Evolutionary conservation across 768 basidiomycete species (phyloP).

Genomic region (Lactarius trivialis): DNA sequence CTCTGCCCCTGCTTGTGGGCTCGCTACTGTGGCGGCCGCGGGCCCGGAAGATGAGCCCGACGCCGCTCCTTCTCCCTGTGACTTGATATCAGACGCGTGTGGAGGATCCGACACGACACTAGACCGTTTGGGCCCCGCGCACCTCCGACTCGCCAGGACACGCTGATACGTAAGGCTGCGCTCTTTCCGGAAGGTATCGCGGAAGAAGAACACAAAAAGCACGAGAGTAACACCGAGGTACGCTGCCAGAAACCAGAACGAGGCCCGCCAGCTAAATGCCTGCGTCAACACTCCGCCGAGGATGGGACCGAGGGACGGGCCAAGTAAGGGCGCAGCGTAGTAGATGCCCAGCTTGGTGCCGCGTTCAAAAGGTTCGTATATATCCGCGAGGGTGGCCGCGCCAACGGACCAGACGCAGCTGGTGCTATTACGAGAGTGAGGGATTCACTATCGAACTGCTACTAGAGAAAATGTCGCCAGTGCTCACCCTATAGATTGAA

Average conservation of each 20-base stretch:
- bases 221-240: conserved; percentile 49
- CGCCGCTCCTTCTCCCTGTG: background rate
- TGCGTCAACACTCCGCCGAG: conserved; percentile 64
- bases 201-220: conserved; percentile 61
- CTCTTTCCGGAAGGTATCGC: conserved; percentile 77
- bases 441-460: conserved; percentile 16
- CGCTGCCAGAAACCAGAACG: conserved; percentile 76
- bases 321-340: conserved; percentile 73
- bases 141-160: conserved; percentile 41
- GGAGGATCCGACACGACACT: conserved; percentile 25
- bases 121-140: conserved; percentile 24
- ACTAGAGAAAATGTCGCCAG: conserved; percentile 8
- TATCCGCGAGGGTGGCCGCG: conserved; percentile 71
- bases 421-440: conserved; percentile 35
- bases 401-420: conserved; percentile 66
- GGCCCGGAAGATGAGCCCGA: too few relatives aligned
- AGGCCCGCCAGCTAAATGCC: conserved; percentile 68
- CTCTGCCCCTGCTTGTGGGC: conserved; percentile 23
- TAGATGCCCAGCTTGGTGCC: conserved; percentile 77
- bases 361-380: conserved; percentile 66
- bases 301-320: conserved; percentile 61
- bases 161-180: conserved; percentile 76
- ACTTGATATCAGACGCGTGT: background rate
- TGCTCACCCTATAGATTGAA: conserved; percentile 61
- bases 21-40: conserved; percentile 4